Conservation (phyloP, 1,284 basidiomycete genomes). For the Earliella scabrosa region DNA sequence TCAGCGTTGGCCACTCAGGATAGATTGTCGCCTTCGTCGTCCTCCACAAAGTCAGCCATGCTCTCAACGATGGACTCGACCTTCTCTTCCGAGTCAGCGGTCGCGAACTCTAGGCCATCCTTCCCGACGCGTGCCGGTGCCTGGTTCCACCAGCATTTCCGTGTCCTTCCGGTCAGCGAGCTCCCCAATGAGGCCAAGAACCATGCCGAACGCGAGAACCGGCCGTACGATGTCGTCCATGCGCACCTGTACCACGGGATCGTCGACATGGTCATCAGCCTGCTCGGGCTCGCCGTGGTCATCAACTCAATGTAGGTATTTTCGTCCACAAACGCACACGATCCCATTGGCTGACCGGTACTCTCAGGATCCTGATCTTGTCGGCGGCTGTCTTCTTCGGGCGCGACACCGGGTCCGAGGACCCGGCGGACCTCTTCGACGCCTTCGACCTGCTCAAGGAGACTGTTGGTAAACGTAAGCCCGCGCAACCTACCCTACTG, state of each 20-base stretch:
- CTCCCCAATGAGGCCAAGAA: constrained; percentile 24
- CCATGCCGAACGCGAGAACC: constrained; percentile 56
- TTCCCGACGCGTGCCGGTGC: constrained; percentile 1
- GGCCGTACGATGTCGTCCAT: constrained; percentile 67
- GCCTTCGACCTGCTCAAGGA: constrained; percentile 76
- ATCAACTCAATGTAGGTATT: constrained; percentile 78
- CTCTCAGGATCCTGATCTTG: constrained; percentile 66
- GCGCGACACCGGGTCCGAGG: constrained; percentile 39
- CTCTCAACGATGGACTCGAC: constrained; percentile 14
- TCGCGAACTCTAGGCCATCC: constrained; percentile 4
- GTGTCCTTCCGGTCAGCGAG: constrained; percentile 24
- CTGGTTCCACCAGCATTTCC: constrained; percentile 21
- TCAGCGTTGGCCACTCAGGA: constrained; percentile 86
- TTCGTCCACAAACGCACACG: neutral
- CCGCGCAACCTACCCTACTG: too few species aligned
- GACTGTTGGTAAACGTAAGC: constrained; percentile 70
- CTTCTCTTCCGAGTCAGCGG: constrained; percentile 13
- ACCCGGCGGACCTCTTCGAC: constrained; percentile 80
- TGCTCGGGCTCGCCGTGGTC: constrained; percentile 84
- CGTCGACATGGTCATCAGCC: constrained; percentile 63
- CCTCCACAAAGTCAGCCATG: neutral
- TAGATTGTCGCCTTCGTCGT: constrained; percentile 51
- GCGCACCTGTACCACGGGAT: constrained; percentile 83
- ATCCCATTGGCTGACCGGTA: constrained; percentile 13
- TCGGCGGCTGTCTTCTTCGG: constrained; percentile 80